These are phyloP conservation scores for Gaertneriomyces sp. DNA, from an alignment of 192 early-diverging fungal species.

Conservation along the genomic window DNA sequence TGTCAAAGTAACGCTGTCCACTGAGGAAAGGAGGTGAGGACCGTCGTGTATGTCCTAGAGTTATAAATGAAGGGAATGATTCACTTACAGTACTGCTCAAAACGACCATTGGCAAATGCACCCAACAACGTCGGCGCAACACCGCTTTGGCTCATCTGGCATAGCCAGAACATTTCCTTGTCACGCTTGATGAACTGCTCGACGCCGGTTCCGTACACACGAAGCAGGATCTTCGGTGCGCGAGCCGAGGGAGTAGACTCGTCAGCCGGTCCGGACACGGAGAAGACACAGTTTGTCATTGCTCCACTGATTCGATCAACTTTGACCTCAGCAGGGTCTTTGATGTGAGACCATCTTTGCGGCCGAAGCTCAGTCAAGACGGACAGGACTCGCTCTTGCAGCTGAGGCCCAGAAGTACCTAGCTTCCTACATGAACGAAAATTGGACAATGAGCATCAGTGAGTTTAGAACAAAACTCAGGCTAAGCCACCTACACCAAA, in stretches of 20 bases:
- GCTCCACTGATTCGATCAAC: constrained; percentile 62
- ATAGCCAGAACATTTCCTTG: constrained; percentile 76
- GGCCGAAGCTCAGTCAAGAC: constrained; percentile 20
- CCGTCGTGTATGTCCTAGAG: no score
- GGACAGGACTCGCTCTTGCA: constrained; percentile 16
- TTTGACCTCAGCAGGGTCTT: constrained; percentile 20
- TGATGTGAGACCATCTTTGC: constrained; percentile 18
- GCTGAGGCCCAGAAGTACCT: not conserved
- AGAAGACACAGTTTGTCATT: constrained; percentile 60
- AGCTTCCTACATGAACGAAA: not conserved
- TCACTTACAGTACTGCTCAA: constrained; percentile 67
- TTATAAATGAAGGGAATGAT: no score
- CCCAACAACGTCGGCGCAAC: constrained; percentile 73
- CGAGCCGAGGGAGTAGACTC: constrained; percentile 3
- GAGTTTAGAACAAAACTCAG: not conserved
- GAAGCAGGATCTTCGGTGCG: constrained; percentile 23
- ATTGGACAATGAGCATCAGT: not conserved
- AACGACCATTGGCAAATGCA: constrained; percentile 78
- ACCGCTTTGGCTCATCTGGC: constrained; percentile 61
- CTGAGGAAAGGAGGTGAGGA: constrained; percentile 1
- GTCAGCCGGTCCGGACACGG: constrained; percentile 27
- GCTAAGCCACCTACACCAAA: not conserved
- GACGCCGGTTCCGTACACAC: constrained; percentile 78
- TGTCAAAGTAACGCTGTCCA: constrained; percentile 69
- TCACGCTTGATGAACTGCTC: constrained; percentile 75